phyloP scores from a whole-genome alignment of 2,329 filamentous ascomycete species.

The Pseudopithomyces maydicus region DNA sequence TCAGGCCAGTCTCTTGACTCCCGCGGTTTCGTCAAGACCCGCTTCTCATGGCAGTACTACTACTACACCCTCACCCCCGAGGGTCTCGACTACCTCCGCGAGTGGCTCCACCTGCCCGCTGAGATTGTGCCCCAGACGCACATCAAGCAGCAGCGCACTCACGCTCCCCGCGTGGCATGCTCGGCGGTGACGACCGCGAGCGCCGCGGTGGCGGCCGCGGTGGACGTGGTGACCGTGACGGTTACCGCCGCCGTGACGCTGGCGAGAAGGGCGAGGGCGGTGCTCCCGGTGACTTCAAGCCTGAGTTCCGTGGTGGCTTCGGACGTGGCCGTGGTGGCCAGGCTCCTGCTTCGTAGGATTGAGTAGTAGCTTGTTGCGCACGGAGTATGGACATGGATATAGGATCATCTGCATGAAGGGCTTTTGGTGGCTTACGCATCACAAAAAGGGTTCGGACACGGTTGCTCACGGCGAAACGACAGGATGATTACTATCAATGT shows the following conservation, averaged over 20 bases:
- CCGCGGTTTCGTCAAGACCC: constrained; percentile 98
- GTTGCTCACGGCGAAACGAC: constrained; percentile 44
- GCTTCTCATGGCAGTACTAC: constrained; percentile 80
- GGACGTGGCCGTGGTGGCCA: constrained; percentile 45
- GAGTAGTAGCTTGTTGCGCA: constrained; percentile 28
- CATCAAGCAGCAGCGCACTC: constrained; percentile 99
- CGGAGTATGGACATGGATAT: constrained; percentile 26
- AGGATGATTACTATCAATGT: constrained; percentile 45
- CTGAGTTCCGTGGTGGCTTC: constrained; percentile 51
- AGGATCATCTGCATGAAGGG: constrained; percentile 31
- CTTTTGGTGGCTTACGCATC: constrained; percentile 30
- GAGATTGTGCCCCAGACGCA: constrained; percentile 99
- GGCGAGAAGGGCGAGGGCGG: constrained; percentile 46
- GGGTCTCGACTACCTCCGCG: constrained; percentile 99
- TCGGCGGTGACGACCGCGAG: constrained; percentile 81
- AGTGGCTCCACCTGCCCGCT: constrained; percentile 99
- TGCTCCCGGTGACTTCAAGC: constrained; percentile 50
- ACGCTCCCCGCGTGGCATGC: constrained; percentile 98
- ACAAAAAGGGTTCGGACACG: constrained; percentile 41
- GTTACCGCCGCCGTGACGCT: constrained; percentile 86
- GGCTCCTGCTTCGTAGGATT: constrained; percentile 41
- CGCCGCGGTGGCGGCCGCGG: constrained; percentile 70
- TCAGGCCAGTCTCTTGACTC: constrained; percentile 88
- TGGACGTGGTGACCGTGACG: constrained; percentile 71
- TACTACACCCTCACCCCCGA: constrained; percentile 99